Conservation (phyloP, 176 grass and related monocot genomes). For the Typha latifolia region DNA sequence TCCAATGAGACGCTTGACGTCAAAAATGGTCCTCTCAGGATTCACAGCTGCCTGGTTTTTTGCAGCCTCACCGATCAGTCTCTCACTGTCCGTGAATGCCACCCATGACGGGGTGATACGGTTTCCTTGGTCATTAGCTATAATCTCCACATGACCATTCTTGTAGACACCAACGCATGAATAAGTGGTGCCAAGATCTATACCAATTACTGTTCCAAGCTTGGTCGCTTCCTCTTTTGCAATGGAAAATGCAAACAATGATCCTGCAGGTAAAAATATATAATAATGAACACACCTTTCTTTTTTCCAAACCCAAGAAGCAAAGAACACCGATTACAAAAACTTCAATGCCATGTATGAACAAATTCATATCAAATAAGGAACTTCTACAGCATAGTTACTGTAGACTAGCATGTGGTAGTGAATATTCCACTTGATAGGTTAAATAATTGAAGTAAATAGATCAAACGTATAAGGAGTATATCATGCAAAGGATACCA, state of each 20-base stretch:
- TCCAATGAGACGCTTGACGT: slow-evolving; percentile 61
- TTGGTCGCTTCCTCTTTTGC: slow-evolving; percentile 43
- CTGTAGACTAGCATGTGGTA: too few relatives aligned
- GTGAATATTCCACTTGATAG: too few relatives aligned
- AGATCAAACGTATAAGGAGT: too few relatives aligned
- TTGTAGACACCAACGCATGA: slow-evolving; percentile 48
- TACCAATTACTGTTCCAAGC: slow-evolving; percentile 28
- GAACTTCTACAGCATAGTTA: too few relatives aligned
- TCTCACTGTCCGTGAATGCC: slow-evolving; percentile 59
- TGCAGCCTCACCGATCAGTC: slow-evolving; percentile 72
- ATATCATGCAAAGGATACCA: too few relatives aligned
- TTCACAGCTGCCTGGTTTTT: slow-evolving; percentile 66
- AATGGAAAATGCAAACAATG: slow-evolving; percentile 24
- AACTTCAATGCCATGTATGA: too few relatives aligned
- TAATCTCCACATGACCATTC: slow-evolving; percentile 51
- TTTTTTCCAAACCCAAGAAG: background rate
- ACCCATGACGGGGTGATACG: slow-evolving; percentile 67
- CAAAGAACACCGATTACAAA: background rate
- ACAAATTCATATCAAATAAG: too few relatives aligned
- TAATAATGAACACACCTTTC: background rate
- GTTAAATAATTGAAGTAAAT: too few relatives aligned
- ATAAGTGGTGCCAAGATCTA: slow-evolving; percentile 45
- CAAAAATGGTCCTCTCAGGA: slow-evolving; percentile 45
- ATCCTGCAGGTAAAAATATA: slow-evolving; percentile 22
- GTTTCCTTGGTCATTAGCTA: slow-evolving; percentile 44